phyloP scores from a whole-genome alignment of 2,329 filamentous ascomycete genomes.

The Helicocarpus griseus region DNA sequence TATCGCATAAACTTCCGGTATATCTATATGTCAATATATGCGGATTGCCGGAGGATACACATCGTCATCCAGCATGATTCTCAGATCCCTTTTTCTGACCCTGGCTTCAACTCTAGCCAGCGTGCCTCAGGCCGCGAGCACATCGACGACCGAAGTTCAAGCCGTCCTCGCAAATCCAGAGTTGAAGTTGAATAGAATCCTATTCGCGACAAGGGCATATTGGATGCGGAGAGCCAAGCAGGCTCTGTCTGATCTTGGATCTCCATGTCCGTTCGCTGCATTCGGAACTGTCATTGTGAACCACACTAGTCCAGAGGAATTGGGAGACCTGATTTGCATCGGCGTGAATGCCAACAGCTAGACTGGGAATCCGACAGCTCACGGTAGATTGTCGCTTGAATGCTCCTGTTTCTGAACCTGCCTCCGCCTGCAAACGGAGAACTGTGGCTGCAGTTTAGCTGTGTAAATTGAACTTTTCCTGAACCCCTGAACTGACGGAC shows the following conservation, averaged over 20 bases:
- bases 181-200: constrained; percentile 24
- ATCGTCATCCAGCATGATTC: background rate
- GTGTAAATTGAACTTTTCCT: too few relatives aligned
- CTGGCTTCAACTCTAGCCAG: background rate
- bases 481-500: too few relatives aligned
- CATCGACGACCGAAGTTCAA: background rate
- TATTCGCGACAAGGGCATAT: constrained; percentile 33
- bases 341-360: constrained; percentile 38
- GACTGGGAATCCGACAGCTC: constrained; percentile 44
- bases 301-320: constrained; percentile 34
- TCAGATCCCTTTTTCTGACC: background rate
- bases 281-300: constrained; percentile 49
- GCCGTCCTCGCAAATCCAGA: constrained; percentile 4
- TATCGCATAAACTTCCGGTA: background rate
- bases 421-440: too few relatives aligned
- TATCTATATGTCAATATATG: background rate
- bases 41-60: background rate
- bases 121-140: background rate
- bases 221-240: constrained; percentile 46
- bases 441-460: background rate
- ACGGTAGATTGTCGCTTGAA: constrained; percentile 29
- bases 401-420: too few relatives aligned
- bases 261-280: constrained; percentile 44
- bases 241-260: constrained; percentile 33
- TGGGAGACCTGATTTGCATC: constrained; percentile 35